Base-by-base conservation (phyloP, 148 eudicot genomes). In the Rhododendron vialii region DNA sequence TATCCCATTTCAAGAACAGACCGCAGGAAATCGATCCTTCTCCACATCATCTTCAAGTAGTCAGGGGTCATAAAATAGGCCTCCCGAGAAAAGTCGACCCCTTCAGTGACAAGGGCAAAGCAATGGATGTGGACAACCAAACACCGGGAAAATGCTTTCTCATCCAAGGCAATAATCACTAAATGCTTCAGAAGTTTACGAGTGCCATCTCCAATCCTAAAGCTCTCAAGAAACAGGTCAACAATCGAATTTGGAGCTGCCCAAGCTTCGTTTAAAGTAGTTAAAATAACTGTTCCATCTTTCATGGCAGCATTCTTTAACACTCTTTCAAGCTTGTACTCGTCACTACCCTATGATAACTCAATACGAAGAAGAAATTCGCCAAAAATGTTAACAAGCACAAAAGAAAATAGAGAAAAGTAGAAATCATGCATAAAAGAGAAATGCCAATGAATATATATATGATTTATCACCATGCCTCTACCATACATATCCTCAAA, bases 31-130 rank as follows among this genome's bases (percentile, higher is more conserved):
- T 90, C 90, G 30, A 91, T 91, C 87, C 95, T 91, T 89, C 91
- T 89, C 95, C 95, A 91, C 93, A 93, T 93, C 93, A 93, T 93
- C 86, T 87, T 90, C 80, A 91, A 88, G 88, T 91, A 92, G 84
- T 90, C 92, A 59, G 91, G 89, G 30, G 89, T 85, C 94, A 92
- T 92, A 85, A 92, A 91, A 90, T 77, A 90, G 71, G 93, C 93
- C 89, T 92, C 94, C 73, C 65, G 81, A 53, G 93, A 90, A 86
- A 93, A 93, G 89, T 90, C 89, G 5, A 89, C 83, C 47, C 90
- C 95, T 88, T 92, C 88, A 15, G 92, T 92, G 78, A 80, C 69
- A 84, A 92, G 93, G 81, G 91, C 74, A 89, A 88, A 88, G 87
- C 95, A 93, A 88, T 90, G 90, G 4, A 30, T 63, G 84, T 92